Conservation (phyloP, 2,329 filamentous ascomycete genomes). For the Fusarium camptoceras region DNA sequence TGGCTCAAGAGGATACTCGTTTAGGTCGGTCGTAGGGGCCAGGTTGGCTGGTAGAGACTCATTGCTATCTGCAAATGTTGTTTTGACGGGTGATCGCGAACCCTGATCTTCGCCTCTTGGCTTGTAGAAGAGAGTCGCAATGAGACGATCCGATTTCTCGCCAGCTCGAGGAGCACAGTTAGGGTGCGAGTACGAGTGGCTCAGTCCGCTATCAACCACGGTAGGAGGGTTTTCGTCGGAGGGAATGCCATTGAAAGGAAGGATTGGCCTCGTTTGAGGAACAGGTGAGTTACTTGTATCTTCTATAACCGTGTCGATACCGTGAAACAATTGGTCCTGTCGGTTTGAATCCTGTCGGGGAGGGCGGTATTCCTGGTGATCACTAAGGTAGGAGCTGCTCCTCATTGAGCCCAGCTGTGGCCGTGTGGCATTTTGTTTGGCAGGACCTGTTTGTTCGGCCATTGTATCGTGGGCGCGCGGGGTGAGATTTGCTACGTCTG, state of each 20-base stretch:
- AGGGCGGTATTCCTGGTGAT: conserved; percentile 73
- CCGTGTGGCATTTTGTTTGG: conserved; percentile 53
- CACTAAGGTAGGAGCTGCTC: conserved; percentile 71
- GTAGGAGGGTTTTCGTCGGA: conserved; percentile 68
- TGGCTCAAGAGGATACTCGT: conserved; percentile 70
- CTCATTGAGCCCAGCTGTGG: conserved; percentile 66
- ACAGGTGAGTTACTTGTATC: conserved; percentile 57
- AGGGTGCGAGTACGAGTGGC: conserved; percentile 71
- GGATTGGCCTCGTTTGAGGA: conserved; percentile 56
- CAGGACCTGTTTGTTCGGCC: conserved; percentile 49
- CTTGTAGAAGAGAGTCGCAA: conserved; percentile 75
- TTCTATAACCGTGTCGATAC: conserved; percentile 74
- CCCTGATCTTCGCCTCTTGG: conserved; percentile 50
- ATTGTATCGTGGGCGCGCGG: conserved; percentile 43
- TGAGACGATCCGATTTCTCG: conserved; percentile 61
- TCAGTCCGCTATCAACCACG: conserved; percentile 71
- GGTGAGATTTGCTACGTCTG: conserved; percentile 35
- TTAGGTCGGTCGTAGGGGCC: conserved; percentile 68
- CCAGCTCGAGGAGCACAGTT: conserved; percentile 69
- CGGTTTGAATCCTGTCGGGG: conserved; percentile 64
- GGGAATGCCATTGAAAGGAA: conserved; percentile 70
- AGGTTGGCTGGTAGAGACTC: conserved; percentile 63
- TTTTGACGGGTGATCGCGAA: conserved; percentile 48
- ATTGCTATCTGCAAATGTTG: conserved; percentile 47
- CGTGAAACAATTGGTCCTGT: conserved; percentile 62